phyloP scores from a whole-genome alignment of 2,329 filamentous ascomycete species.

The Fusarium miscanthi region DNA sequence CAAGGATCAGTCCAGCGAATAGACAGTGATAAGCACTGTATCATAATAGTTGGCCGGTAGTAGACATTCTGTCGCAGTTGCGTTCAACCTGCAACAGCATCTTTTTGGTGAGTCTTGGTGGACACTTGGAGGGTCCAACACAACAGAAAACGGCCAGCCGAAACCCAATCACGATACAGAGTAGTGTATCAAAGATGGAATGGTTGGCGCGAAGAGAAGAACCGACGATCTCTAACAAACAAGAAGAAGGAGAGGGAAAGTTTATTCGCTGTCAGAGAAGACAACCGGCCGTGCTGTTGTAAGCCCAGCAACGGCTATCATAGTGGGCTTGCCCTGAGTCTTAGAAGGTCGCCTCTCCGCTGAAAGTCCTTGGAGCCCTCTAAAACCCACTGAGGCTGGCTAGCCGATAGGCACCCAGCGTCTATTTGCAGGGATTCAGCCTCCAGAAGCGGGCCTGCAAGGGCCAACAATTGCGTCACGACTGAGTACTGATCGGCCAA shows the following conservation, averaged over 20 bases:
- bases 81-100: slow-evolving; percentile 27
- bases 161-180: slow-evolving; percentile 19
- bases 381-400: slow-evolving; percentile 17
- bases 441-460: slow-evolving; percentile 36
- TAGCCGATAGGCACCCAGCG: slow-evolving; percentile 18
- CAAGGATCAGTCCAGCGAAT: slow-evolving; percentile 2
- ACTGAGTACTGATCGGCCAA: slow-evolving; percentile 45
- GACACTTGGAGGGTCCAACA: slow-evolving; percentile 17
- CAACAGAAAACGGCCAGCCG: slow-evolving; percentile 13
- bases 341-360: slow-evolving; percentile 16
- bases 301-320: slow-evolving; percentile 4
- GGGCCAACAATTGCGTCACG: slow-evolving; percentile 49
- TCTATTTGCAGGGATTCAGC: slow-evolving; percentile 7
- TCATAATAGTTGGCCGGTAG: slow-evolving; percentile 1
- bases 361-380: slow-evolving; percentile 9
- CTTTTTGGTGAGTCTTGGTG: slow-evolving; percentile 17
- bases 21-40: slow-evolving; percentile 33
- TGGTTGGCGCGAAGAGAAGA: slow-evolving; percentile 6
- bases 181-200: slow-evolving; percentile 7
- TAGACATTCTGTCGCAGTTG: slow-evolving; percentile 23
- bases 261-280: slow-evolving; percentile 13
- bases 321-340: slow-evolving; percentile 20
- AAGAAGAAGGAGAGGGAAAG: neutral
- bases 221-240: slow-evolving; percentile 16
- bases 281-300: slow-evolving; percentile 4